Evolutionary conservation across 805 yeast genomes (phyloP).

Genomic region (Blastobotrys terrestris): DNA sequence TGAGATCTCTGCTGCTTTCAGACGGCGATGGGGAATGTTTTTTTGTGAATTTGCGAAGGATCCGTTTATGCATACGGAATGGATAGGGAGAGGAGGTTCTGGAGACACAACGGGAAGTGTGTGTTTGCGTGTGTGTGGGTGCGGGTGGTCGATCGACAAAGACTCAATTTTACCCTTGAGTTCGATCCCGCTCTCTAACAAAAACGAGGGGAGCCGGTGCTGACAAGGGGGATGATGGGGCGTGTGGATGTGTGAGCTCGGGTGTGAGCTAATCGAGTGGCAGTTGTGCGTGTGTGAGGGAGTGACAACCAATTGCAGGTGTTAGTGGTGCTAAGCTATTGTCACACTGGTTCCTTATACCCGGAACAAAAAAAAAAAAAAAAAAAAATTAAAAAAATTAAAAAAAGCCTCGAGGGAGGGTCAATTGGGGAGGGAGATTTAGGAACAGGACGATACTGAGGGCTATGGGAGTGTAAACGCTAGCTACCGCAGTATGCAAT

Average conservation of each 20-base stretch:
- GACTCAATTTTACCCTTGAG: background rate
- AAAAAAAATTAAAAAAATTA: too few species aligned
- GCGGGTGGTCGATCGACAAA: background rate
- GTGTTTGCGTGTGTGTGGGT: background rate
- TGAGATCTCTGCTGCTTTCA: background rate
- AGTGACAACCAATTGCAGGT: background rate
- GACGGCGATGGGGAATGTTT: background rate
- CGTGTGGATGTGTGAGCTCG: too few species aligned
- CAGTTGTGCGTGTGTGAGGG: background rate
- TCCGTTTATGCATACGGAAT: constrained; percentile 14
- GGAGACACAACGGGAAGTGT: background rate
- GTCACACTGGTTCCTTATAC: too few species aligned
- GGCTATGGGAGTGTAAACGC: too few species aligned
- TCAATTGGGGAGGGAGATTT: too few species aligned
- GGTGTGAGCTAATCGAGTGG: background rate
- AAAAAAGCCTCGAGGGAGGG: too few species aligned
- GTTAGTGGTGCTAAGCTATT: too few species aligned
- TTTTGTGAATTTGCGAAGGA: constrained; percentile 8
- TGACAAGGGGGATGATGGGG: too few species aligned
- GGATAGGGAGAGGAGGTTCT: background rate
- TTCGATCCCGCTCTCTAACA: background rate
- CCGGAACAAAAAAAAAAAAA: too few species aligned
- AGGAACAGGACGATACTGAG: too few species aligned
- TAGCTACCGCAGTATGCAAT: too few species aligned
- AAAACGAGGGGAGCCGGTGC: background rate